A percentile compares a stretch with the other conserved stretches of the same genome.
phyloP scores from a whole-genome alignment of 1,284 basidiomycete species.

The Erythrobasidium hasegawianum region DNA sequence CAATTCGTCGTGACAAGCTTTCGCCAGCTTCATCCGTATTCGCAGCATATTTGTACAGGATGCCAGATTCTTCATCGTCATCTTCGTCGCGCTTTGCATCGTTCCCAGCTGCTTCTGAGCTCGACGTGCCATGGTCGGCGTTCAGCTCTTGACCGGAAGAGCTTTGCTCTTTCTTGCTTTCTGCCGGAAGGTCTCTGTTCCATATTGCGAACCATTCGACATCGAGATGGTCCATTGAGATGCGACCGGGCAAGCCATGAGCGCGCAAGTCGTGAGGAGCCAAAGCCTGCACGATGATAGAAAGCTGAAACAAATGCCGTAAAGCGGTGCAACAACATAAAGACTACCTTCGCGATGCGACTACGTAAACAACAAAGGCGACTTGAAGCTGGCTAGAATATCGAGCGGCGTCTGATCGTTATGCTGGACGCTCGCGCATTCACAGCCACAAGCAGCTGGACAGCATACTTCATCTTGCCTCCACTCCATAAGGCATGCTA shows the following conservation, averaged over 20 bases:
- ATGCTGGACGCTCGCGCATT: not conserved
- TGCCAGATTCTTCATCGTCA: conserved; percentile 15
- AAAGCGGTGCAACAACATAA: too few species aligned
- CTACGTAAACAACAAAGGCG: not conserved
- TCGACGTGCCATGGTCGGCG: too few species aligned
- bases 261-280: too few species aligned
- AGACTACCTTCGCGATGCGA: not conserved
- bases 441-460: conserved; percentile 29
- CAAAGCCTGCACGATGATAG: too few species aligned
- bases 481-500: conserved; percentile 22
- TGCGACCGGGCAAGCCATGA: not conserved
- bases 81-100: conserved; percentile 7
- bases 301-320: too few species aligned
- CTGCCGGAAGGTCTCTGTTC: conserved; percentile 24
- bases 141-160: not conserved
- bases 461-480: conserved; percentile 18
- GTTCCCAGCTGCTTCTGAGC: not conserved
- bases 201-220: conserved; percentile 24
- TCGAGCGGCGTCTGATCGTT: not conserved
- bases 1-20: conserved; percentile 17
- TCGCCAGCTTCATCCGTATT: not conserved
- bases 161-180: not conserved
- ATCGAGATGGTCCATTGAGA: conserved; percentile 1
- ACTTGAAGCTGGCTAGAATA: not conserved
- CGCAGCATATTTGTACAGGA: conserved; percentile 12